phyloP scores from a whole-genome alignment of 2,329 filamentous ascomycete genomes.

The Xylariaceae sp. region DNA sequence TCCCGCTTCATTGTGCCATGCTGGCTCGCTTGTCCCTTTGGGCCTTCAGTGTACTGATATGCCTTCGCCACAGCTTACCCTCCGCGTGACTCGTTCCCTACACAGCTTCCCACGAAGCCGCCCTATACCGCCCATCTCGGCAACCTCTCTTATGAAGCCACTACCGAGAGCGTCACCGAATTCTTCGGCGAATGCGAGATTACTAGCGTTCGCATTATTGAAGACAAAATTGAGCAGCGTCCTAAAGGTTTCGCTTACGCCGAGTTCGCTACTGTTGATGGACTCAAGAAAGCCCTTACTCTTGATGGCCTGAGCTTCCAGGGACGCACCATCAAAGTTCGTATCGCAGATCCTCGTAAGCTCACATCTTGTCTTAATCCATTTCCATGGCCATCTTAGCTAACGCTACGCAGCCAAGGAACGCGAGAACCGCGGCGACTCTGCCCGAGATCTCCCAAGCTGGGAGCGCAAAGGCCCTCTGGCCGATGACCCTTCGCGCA shows the following conservation, averaged over 20 bases:
- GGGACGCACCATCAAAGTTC: constrained; percentile 84
- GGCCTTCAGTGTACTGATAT: neutral
- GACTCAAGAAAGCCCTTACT: constrained; percentile 82
- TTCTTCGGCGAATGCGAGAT: constrained; percentile 84
- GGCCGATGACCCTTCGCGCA: constrained; percentile 54
- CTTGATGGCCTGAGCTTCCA: constrained; percentile 79
- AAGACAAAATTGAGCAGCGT: constrained; percentile 88
- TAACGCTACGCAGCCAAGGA: constrained; percentile 69
- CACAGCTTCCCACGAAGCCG: constrained; percentile 74
- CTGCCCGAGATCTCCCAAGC: constrained; percentile 72
- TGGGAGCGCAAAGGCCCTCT: constrained; percentile 93
- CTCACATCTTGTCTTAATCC: constrained; percentile 26
- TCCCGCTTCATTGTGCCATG: neutral
- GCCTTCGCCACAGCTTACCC: constrained; percentile 45
- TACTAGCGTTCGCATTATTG: constrained; percentile 89
- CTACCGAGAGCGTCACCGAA: constrained; percentile 71
- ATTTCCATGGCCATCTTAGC: constrained; percentile 13
- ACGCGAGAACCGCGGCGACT: constrained; percentile 58
- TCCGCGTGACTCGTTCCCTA: constrained; percentile 68
- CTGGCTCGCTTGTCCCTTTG: neutral
- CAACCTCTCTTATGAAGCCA: constrained; percentile 94
- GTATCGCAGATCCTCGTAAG: constrained; percentile 96
- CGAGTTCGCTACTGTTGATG: constrained; percentile 82
- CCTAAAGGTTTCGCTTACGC: constrained; percentile 99
- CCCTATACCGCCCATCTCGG: constrained; percentile 94